These are phyloP conservation scores for Fusarium cicatricum DNA, from an alignment of 2,329 filamentous ascomycete species.

Conservation along the genomic window DNA sequence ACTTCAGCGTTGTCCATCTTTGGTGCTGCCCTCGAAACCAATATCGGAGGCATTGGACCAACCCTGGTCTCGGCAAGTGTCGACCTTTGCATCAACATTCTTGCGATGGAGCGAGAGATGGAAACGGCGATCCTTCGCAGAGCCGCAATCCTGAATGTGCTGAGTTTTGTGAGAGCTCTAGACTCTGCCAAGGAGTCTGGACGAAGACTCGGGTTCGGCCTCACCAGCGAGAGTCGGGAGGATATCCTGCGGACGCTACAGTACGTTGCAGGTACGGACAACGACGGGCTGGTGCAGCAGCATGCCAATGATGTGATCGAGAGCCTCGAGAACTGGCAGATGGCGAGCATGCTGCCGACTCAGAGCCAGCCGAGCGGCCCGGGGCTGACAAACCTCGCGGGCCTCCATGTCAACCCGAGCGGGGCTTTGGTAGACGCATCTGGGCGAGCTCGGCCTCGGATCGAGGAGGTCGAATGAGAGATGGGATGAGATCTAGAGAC, in stretches of 20 bases:
- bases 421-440: constrained; percentile 36
- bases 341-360: constrained; percentile 58
- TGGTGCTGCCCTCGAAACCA: constrained; percentile 66
- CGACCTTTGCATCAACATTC: constrained; percentile 68
- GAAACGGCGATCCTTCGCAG: constrained; percentile 72
- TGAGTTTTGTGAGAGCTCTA: constrained; percentile 68
- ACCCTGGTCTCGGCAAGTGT: constrained; percentile 63
- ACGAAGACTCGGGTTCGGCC: constrained; percentile 59
- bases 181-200: constrained; percentile 59
- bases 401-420: constrained; percentile 49
- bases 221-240: constrained; percentile 62
- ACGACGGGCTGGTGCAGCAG: constrained; percentile 72
- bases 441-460: constrained; percentile 51
- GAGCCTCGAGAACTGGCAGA: constrained; percentile 68
- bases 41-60: constrained; percentile 63
- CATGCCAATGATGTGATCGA: constrained; percentile 74
- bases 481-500: constrained; percentile 57
- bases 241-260: constrained; percentile 69
- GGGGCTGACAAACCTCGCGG: constrained; percentile 47
- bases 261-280: constrained; percentile 72
- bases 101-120: constrained; percentile 67
- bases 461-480: constrained; percentile 72
- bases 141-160: constrained; percentile 69
- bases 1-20: constrained; percentile 74
- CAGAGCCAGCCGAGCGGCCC: constrained; percentile 34